Evolutionary conservation across 345 rosid genomes (phyloP).

Genomic region (Gossypium bickii): DNA sequence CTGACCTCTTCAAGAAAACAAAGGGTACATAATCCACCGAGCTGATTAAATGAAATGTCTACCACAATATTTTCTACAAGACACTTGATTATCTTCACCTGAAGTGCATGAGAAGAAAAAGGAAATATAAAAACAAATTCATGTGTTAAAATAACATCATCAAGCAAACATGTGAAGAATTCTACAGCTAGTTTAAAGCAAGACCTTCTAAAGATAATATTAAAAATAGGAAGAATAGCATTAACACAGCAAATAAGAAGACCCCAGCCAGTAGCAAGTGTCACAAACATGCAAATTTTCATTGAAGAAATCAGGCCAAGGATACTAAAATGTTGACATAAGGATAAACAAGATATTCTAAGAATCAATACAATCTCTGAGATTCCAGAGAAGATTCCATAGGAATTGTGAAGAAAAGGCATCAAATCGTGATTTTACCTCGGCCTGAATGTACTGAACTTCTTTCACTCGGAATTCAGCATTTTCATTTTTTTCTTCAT

Average conservation of each 20-base stretch:
- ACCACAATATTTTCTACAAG: conserved; percentile 97
- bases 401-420: not conserved
- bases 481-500: conserved; percentile 81
- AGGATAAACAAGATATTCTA: not conserved
- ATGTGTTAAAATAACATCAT: not conserved
- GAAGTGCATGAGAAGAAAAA: conserved; percentile 25
- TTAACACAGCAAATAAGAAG: not conserved
- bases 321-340: not conserved
- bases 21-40: conserved; percentile 97
- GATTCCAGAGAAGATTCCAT: not conserved
- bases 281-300: not conserved
- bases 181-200: not conserved
- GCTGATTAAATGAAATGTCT: conserved; percentile 95
- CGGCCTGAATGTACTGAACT: conserved; percentile 98
- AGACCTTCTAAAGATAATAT: not conserved
- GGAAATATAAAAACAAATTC: conserved; percentile 1
- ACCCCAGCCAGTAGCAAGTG: not conserved
- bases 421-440: conserved; percentile 20
- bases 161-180: not conserved
- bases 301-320: not conserved
- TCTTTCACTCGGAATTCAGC: conserved; percentile 91
- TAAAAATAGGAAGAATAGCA: not conserved
- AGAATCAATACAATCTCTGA: not conserved
- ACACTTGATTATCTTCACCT: conserved; percentile 98
- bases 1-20: conserved; percentile 98